Percentiles rank a stretch among this genome's conserved stretches.
Conservation (phyloP, 768 basidiomycete species). For the Tulasnella calospora region DNA sequence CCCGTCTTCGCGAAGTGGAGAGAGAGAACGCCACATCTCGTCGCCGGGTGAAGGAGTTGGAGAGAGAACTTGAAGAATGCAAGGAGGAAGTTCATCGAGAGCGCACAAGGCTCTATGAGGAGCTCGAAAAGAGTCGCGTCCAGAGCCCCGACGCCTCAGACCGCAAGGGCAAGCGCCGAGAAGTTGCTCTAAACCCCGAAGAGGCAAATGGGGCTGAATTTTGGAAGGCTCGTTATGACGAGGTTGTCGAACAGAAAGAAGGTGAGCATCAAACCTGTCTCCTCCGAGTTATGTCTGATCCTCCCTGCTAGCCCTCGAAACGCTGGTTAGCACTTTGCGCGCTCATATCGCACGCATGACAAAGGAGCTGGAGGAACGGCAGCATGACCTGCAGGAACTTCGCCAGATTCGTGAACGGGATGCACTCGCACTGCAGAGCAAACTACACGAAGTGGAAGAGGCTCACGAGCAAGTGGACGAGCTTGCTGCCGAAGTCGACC, state of each 20-base stretch:
- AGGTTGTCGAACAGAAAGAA: constrained; percentile 84
- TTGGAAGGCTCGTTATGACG: constrained; percentile 51
- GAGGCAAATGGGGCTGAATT: constrained; percentile 29
- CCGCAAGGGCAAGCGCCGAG: constrained; percentile 24
- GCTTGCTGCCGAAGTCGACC: constrained; percentile 78
- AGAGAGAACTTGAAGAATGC: constrained; percentile 77
- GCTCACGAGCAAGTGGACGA: constrained; percentile 74
- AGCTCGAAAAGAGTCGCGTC: constrained; percentile 38
- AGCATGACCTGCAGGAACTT: constrained; percentile 61
- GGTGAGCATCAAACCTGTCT: constrained; percentile 44
- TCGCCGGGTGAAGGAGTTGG: constrained; percentile 78
- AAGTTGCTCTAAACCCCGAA: constrained; percentile 22
- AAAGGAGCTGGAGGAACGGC: constrained; percentile 64
- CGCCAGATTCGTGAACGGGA: constrained; percentile 61
- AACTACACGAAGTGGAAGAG: constrained; percentile 59
- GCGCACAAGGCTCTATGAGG: constrained; percentile 56
- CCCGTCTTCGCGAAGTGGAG: constrained; percentile 66
- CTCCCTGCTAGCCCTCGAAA: constrained; percentile 49
- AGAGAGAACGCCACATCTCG: constrained; percentile 78
- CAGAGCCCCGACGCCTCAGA: neutral
- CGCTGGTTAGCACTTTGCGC: constrained; percentile 66
- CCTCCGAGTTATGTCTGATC: neutral
- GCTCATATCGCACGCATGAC: constrained; percentile 74
- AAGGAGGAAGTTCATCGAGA: constrained; percentile 72
- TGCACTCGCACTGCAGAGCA: constrained; percentile 51